Percentiles rank a stretch among this genome's conserved stretches.
Evolutionary conservation across 1,139 yeast species (phyloP).

Genomic region (Pneumocystis sp.): DNA sequence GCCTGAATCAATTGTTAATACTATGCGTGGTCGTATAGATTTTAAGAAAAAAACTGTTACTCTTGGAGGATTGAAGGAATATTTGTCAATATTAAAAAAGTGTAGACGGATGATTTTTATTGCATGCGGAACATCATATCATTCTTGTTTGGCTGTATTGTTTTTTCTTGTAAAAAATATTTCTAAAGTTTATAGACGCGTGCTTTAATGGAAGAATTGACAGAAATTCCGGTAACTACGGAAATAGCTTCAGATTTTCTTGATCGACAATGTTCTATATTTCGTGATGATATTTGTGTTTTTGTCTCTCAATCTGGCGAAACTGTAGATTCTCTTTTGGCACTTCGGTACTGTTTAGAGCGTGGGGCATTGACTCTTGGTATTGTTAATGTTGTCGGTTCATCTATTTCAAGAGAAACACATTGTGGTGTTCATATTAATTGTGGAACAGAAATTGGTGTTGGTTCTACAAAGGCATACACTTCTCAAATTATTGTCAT

Average conservation of each 20-base stretch:
- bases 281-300: slow-evolving; percentile 94
- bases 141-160: slow-evolving; percentile 72
- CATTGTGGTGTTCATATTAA: slow-evolving; percentile 99
- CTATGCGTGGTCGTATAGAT: slow-evolving; percentile 98
- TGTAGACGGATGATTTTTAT: slow-evolving; percentile 94
- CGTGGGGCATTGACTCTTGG: slow-evolving; percentile 97
- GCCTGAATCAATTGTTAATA: slow-evolving; percentile 94
- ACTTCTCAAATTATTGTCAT: slow-evolving; percentile 96
- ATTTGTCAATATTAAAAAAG: slow-evolving; percentile 78
- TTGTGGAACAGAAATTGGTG: slow-evolving; percentile 99
- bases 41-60: slow-evolving; percentile 63
- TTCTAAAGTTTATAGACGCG: slow-evolving; percentile 35
- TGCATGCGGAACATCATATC: slow-evolving; percentile 99
- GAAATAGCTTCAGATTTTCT: slow-evolving; percentile 96
- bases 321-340: slow-evolving; percentile 96
- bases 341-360: slow-evolving; percentile 87
- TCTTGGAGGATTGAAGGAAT: slow-evolving; percentile 79
- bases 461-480: slow-evolving; percentile 98
- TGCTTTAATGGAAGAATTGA: slow-evolving; percentile 87
- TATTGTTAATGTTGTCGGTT: slow-evolving; percentile 88
- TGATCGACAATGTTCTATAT: slow-evolving; percentile 89
- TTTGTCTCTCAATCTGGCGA: slow-evolving; percentile 99
- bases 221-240: slow-evolving; percentile 89
- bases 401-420: slow-evolving; percentile 86
- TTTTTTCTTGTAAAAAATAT: neutral